A percentile compares a stretch with the other conserved stretches of the same genome.
phyloP scores from a whole-genome alignment of 176 grass and related monocot genomes.

The Triticum aestivum region DNA sequence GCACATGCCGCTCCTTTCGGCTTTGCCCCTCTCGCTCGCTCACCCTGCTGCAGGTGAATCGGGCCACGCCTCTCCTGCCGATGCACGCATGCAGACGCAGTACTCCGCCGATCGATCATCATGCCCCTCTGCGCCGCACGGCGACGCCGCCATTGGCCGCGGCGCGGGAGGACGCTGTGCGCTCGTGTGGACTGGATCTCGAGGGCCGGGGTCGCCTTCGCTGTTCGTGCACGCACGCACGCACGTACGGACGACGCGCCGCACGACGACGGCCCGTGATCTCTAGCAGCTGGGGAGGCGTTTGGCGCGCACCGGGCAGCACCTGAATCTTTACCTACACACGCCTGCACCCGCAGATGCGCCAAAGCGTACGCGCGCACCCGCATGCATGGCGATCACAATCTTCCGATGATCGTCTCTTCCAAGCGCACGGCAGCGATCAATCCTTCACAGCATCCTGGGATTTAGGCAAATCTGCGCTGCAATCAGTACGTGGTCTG shows the following conservation, averaged over 20 bases:
- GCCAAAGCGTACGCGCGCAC: not conserved
- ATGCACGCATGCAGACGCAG: not conserved
- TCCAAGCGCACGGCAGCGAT: not conserved
- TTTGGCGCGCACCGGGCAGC: not conserved
- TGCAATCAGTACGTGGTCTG: not conserved
- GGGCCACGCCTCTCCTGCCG: conserved; percentile 13
- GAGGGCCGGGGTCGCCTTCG: not conserved
- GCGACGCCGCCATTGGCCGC: conserved; percentile 37
- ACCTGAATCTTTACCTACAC: conserved; percentile 9
- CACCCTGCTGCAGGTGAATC: not conserved
- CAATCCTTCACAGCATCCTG: not conserved
- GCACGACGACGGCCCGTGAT: conserved; percentile 36
- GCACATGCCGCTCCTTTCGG: not conserved
- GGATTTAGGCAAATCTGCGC: not conserved
- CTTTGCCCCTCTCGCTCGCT: conserved; percentile 3
- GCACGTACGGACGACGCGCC: not conserved
- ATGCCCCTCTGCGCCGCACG: conserved; percentile 18
- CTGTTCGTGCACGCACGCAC: not conserved
- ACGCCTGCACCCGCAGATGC: not conserved
- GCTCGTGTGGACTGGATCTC: conserved; percentile 17
- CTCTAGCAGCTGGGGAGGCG: not conserved
- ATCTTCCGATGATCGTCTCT: not conserved
- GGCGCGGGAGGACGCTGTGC: conserved; percentile 1
- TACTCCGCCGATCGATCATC: not conserved
- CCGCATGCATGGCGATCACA: not conserved